These are phyloP conservation scores for Diaporthe longicolla DNA, from an alignment of 2,329 filamentous ascomycete genomes.

Conservation along the genomic window DNA sequence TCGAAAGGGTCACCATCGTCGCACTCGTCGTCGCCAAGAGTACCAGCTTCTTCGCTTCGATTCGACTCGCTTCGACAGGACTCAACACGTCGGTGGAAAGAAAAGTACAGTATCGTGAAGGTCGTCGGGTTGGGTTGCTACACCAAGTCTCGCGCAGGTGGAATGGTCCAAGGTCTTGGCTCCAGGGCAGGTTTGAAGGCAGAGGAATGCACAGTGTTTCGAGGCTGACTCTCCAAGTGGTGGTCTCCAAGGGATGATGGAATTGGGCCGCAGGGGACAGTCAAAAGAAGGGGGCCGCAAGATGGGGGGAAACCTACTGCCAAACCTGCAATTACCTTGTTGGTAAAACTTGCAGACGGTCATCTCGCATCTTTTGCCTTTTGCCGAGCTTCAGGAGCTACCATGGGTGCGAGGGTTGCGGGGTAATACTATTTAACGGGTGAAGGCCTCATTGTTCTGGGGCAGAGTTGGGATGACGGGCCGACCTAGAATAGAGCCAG, in stretches of 20 bases:
- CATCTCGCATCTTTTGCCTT: slow-evolving; percentile 37
- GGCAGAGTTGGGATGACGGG: slow-evolving; percentile 15
- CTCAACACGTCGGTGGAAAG: not conserved
- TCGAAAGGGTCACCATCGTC: not conserved
- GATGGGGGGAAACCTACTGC: slow-evolving; percentile 57
- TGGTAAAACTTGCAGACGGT: slow-evolving; percentile 63
- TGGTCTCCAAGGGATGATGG: not conserved
- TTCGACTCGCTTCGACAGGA: not conserved
- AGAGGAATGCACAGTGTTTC: slow-evolving; percentile 1
- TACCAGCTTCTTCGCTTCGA: not conserved
- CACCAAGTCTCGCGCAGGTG: not conserved
- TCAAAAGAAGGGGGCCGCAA: not conserved
- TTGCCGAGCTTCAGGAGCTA: slow-evolving; percentile 24
- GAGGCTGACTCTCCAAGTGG: not conserved
- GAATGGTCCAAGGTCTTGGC: not conserved
- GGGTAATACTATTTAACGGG: slow-evolving; percentile 21
- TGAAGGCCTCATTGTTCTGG: slow-evolving; percentile 14
- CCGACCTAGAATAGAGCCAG: not conserved
- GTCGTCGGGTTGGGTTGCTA: not conserved
- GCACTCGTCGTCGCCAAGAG: not conserved
- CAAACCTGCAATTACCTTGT: slow-evolving; percentile 67
- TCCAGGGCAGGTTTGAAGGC: not conserved
- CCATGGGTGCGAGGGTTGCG: slow-evolving; percentile 7
- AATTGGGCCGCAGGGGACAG: not conserved
- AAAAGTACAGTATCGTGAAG: not conserved